Evolutionary conservation across 2,329 filamentous ascomycete species (phyloP), one percentile per base, ranked within the genome.

Genomic region (Microthyrium microscopicum): DNA sequence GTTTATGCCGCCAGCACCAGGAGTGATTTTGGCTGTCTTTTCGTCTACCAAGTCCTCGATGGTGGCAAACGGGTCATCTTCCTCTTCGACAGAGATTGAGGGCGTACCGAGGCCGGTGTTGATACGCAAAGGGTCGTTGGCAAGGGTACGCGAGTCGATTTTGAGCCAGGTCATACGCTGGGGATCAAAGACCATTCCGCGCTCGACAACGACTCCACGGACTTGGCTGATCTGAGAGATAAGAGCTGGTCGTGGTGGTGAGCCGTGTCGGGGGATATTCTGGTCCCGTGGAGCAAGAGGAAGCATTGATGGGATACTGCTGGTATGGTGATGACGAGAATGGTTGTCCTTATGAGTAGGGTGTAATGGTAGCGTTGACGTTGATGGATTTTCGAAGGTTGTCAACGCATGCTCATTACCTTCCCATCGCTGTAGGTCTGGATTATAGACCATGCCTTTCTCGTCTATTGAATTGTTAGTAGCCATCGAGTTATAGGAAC

Each of bases 171-270:
- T 91, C 87, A 98, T 95, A 45, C 82, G 82, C 41, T 83, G 77
- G 3, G 89, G 89, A 50, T 98, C 89, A 52, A 95, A 98, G 7
- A 95, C 79, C 89, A 98, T 98, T 44, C 84, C 83, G n/a, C 84
- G 81, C 37, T 94, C 84, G 22, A 94, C 79, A 55, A 94, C 85
- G 11, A 93, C 78, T 40, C 83, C 85, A 48, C 87, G 81, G 18
- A 45, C 75, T 4, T 75, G 68, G 35, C 78, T 80, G 42, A 94
- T 81, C 43, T 93, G 89, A 30, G 84, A 84, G 46, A 98, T 98
- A 13, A 98, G 67, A 5, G 87, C 84, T 7, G 82, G 62, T 65
- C 40, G 76, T 57, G 44, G 63, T 24, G 60, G 62, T 26, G 56
- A 62, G 55, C 37, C 47, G 52, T 18, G 52, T 12, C 34, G 34